A percentile compares a stretch with the other conserved stretches of the same genome.
Evolutionary conservation across 805 yeast species (phyloP).

Genomic region (Myxozyma sirexii): DNA sequence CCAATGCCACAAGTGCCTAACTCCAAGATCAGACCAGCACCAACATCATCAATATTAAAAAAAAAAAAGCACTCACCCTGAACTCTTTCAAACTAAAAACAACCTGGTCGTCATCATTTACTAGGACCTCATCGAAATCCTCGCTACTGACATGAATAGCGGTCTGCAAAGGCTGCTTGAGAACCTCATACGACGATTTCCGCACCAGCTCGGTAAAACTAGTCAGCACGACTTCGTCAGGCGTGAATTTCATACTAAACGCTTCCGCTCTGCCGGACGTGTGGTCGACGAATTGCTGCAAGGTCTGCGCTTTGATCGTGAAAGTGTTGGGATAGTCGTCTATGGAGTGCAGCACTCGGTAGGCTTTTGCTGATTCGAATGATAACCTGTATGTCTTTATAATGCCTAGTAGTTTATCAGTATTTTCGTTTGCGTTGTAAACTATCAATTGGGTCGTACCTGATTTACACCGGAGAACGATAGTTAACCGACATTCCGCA

Average conservation of each 20-base stretch:
- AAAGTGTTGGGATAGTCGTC: slow-evolving; percentile 26
- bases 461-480: slow-evolving; percentile 17
- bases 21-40: background rate
- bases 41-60: too few species aligned
- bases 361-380: slow-evolving; percentile 24
- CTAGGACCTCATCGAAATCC: slow-evolving; percentile 19
- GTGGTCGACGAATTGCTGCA: slow-evolving; percentile 29
- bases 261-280: slow-evolving; percentile 30
- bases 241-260: slow-evolving; percentile 20
- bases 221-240: slow-evolving; percentile 14
- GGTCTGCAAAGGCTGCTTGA: slow-evolving; percentile 31
- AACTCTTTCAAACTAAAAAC: slow-evolving; percentile 26
- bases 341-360: slow-evolving; percentile 20
- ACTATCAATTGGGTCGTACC: slow-evolving; percentile 10
- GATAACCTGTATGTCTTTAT: slow-evolving; percentile 21
- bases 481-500: slow-evolving; percentile 20
- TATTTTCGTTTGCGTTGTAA: background rate
- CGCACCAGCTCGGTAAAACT: slow-evolving; percentile 26
- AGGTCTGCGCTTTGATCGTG: slow-evolving; percentile 9
- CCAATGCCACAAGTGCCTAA: slow-evolving; percentile 20
- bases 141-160: slow-evolving; percentile 16
- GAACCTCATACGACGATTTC: slow-evolving; percentile 8
- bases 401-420: slow-evolving; percentile 14
- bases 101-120: slow-evolving; percentile 7
- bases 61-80: too few species aligned